Conservation (phyloP, 1,284 basidiomycete species). For the Ceratobasidium papillatum region DNA sequence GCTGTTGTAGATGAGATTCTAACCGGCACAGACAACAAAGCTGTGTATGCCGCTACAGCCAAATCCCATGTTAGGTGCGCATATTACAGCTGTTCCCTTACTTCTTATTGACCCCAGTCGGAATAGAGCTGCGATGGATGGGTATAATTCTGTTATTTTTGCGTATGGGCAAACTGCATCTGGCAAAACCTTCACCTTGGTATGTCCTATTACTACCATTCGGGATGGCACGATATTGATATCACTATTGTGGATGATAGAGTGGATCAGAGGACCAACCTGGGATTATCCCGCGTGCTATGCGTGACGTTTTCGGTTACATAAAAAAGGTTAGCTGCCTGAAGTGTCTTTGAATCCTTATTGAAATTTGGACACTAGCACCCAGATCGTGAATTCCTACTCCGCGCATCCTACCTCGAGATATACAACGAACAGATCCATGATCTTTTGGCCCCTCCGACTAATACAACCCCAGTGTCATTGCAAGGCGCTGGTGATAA, state of each 20-base stretch:
- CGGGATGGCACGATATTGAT: background rate
- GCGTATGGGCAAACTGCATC: constrained; percentile 92
- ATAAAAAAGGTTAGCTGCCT: constrained; percentile 64
- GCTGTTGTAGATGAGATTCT: constrained; percentile 68
- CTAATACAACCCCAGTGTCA: constrained; percentile 67
- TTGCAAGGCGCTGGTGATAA: constrained; percentile 61
- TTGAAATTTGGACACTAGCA: constrained; percentile 42
- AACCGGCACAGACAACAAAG: constrained; percentile 83
- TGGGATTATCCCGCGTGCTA: constrained; percentile 92
- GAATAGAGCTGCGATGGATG: constrained; percentile 84
- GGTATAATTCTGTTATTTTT: constrained; percentile 94
- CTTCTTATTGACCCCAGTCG: background rate
- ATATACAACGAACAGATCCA: constrained; percentile 96
- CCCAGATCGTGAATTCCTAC: constrained; percentile 86
- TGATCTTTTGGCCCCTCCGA: constrained; percentile 82
- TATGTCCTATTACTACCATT: constrained; percentile 49
- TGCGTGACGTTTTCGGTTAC: constrained; percentile 83
- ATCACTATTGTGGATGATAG: no score
- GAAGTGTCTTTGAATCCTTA: background rate
- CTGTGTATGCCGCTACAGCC: constrained; percentile 85
- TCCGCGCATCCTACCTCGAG: constrained; percentile 94
- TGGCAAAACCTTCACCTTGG: constrained; percentile 93
- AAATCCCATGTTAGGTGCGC: constrained; percentile 78
- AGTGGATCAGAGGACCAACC: constrained; percentile 83
- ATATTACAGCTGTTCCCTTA: constrained; percentile 41